Conservation (phyloP, 1,284 basidiomycete species). For the Ustilago cynodontis region DNA sequence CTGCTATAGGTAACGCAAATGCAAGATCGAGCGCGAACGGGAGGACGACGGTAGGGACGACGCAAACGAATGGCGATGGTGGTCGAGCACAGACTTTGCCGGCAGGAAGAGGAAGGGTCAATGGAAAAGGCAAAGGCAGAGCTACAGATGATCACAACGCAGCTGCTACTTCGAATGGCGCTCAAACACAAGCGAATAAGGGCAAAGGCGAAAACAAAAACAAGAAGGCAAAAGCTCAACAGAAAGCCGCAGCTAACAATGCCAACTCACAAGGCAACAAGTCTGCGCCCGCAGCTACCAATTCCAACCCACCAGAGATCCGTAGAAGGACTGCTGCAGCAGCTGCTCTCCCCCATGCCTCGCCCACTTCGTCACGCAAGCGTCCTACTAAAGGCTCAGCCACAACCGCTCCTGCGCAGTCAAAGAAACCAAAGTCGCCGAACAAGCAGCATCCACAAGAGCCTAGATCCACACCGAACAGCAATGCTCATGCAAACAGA, state of each 20-base stretch:
- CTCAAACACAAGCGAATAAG: neutral
- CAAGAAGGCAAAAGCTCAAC: conserved; percentile 7
- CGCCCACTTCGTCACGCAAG: conserved; percentile 5
- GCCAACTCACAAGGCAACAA: neutral
- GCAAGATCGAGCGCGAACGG: too few relatives aligned
- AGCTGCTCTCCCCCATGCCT: neutral
- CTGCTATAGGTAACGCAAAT: neutral
- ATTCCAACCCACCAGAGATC: conserved; percentile 29
- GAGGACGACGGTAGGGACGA: conserved; percentile 3
- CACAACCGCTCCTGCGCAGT: neutral
- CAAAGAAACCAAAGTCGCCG: conserved; percentile 14
- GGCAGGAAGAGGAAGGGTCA: conserved; percentile 5
- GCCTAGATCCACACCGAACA: neutral
- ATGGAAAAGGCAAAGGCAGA: neutral
- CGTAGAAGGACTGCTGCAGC: conserved; percentile 9
- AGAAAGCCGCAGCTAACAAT: neutral
- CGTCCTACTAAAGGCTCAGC: conserved; percentile 12
- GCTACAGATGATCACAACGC: neutral
- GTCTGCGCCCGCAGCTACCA: neutral
- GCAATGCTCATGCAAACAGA: neutral
- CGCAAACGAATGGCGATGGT: neutral
- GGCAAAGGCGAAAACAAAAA: conserved; percentile 15
- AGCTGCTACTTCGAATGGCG: neutral
- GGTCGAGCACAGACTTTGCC: conserved; percentile 22
- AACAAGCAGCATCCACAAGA: conserved; percentile 11